Base-by-base conservation (phyloP, 129 eudicot species). In the Deinandra increscens region DNA sequence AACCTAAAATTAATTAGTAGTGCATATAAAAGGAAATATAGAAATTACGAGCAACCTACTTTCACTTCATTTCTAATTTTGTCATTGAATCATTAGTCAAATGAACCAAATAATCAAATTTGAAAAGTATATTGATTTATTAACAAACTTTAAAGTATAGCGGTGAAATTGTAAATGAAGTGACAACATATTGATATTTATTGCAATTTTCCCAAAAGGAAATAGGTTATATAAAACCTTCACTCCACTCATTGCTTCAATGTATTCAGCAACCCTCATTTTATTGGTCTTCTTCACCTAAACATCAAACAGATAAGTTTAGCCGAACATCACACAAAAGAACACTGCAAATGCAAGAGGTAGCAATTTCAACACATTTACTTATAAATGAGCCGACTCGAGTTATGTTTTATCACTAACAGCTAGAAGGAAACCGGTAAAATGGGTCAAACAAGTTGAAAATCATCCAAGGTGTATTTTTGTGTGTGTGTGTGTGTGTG, bases 211-310 rank as follows among this genome's bases (percentile, higher is more conserved):
- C 44, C 66, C 14, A 36, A 50, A 46, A 18, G 38, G 6, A 41
- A 31, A 50, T n/a, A 58, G 17, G 44, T 39, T 44, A 31, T 60
- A 7, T 45, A 51, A 49, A 15, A 84, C 85, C 88, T 84, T 80
- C 67, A 84, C 81, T 37, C 88, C 81, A 23, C 79, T 81, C 82
- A 84, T 78, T 26, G 80, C 69, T 41, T 84, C 88, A 65, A 84
- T 84, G 75, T 80, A 84, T 64, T 84, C 88, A 13, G 88, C 85
- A 74, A 84, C 85, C 76, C 85, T 84, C 78, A 68, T 65, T 70
- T 84, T 84, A 36, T 84, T 84, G 43, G 74, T 68, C 78, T 74
- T 84, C 83, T 84, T 84, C 22, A 84, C 85, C 88, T 84, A 42
- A 46, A 77, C 20, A 74, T 45, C 38, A 51, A 74, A 74, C 13